These are phyloP conservation scores for Penicillium hesseltinei DNA, from an alignment of 2,329 filamentous ascomycete species.

Conservation along the genomic window DNA sequence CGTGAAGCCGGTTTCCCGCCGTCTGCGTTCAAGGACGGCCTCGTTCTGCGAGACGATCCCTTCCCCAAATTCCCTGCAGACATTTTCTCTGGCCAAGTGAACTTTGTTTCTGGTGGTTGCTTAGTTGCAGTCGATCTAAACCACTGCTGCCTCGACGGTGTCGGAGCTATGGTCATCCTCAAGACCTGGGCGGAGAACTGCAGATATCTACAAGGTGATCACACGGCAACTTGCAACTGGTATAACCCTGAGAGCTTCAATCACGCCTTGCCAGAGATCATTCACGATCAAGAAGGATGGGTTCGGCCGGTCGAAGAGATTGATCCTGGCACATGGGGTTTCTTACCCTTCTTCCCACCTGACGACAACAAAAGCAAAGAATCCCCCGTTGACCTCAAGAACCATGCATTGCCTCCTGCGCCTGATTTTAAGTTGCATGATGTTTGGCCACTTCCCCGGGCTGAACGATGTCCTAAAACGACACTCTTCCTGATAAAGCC, in stretches of 20 bases:
- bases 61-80: not conserved
- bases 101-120: not conserved
- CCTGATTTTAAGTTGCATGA: not conserved
- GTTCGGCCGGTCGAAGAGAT: not conserved
- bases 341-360: not conserved
- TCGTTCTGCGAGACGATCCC: not conserved
- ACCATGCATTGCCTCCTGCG: not conserved
- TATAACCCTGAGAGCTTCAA: not conserved
- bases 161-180: not conserved
- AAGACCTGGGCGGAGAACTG: not conserved
- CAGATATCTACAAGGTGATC: not conserved
- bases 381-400: not conserved
- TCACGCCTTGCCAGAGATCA: not conserved
- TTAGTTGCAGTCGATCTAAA: not conserved
- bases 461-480: not conserved
- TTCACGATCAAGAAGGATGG: not conserved
- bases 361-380: not conserved
- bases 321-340: not conserved
- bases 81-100: not conserved
- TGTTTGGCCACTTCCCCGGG: not conserved
- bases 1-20: not conserved
- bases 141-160: not conserved
- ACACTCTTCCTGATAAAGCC: not conserved
- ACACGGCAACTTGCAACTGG: not conserved
- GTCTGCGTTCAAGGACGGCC: not conserved